Evolutionary conservation across 257 asterid genomes (phyloP), one percentile per base, ranked within the genome.

Genomic region (Petunia axillaris): DNA sequence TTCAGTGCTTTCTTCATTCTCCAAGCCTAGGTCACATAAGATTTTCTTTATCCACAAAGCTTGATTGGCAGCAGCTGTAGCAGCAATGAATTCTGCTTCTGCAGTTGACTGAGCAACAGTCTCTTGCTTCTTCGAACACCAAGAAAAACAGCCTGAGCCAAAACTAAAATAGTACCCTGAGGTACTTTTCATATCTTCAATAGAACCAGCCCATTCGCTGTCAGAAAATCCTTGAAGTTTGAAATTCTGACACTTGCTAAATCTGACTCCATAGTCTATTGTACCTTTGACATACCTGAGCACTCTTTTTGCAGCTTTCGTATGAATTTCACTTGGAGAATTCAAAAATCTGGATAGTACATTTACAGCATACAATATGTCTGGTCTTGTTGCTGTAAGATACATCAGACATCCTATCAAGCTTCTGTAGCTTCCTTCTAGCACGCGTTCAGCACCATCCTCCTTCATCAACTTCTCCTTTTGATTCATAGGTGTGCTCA

Each of bases 361-460:
- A 43, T 82, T 76, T 46, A 65, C 79, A 2, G 40, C 40, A 63
- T 39, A 55, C 0, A 60, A 2, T 5, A 78, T 83, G 13, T 83
- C 73, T 0, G 80, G 86, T 1, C 81, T 76, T 0, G 82, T 76
- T 5, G 82, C n/a, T 10, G 75, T 75, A 5, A 84, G 75, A 13
- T 75, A 67, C 67, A 80, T 53, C 7, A 80, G 35, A 8, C 74
- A 75, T 13, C 82, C 84, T 14, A 67, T 35, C 76, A 84, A 25
- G 15, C 81, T 79, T 79, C 78, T 70, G 10, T 6, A 79, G 9
- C 3, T 1, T 2, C 44, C 6, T 36, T 58, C 77, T 10, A 78
- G 65, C 1, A 78, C 25, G 41, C 37, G 46, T 2, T 74, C 63
- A 3, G 77, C 10, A 0, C 74, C 83, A 53, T 83, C 66, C 0